Percentiles rank a stretch among this genome's conserved stretches.
Evolutionary conservation across 768 basidiomycete species (phyloP).

Genomic region (Lactarius sanguifluus): DNA sequence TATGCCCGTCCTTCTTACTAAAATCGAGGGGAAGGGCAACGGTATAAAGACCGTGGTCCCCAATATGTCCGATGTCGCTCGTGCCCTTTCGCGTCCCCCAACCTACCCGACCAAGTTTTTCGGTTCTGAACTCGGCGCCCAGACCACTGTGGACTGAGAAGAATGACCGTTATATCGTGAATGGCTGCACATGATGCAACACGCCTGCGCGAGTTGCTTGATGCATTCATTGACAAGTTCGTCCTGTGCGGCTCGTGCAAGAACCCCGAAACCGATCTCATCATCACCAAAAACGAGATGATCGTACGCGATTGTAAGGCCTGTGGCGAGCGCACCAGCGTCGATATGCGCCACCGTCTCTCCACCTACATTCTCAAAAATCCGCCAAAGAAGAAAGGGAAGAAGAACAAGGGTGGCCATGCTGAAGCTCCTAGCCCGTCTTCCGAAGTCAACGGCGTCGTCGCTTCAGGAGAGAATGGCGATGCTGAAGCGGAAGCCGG

Average conservation of each 20-base stretch:
- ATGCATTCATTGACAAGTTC: conserved; percentile 97
- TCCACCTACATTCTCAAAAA: conserved; percentile 97
- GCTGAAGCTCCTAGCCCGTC: conserved; percentile 45
- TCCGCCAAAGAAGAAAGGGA: conserved; percentile 87
- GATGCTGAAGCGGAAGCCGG: conserved; percentile 46
- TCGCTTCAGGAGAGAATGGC: conserved; percentile 42
- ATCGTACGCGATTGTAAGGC: conserved; percentile 98
- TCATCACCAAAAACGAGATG: conserved; percentile 85
- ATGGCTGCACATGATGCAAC: conserved; percentile 92
- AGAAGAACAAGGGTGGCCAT: conserved; percentile 57
- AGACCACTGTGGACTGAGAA: conserved; percentile 96
- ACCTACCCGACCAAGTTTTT: conserved; percentile 99
- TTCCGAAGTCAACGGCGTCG: conserved; percentile 40
- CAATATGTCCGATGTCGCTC: conserved; percentile 97
- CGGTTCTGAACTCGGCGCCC: conserved; percentile 96
- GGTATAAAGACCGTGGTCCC: conserved; percentile 99
- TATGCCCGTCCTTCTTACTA: conserved; percentile 93
- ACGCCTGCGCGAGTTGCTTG: conserved; percentile 92
- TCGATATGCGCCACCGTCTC: conserved; percentile 97
- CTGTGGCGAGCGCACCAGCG: conserved; percentile 86
- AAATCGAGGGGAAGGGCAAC: conserved; percentile 99
- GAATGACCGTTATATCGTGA: conserved; percentile 97
- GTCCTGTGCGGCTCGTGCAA: conserved; percentile 97
- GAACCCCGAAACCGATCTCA: conserved; percentile 96
- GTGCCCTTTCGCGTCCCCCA: conserved; percentile 91